phyloP scores from a whole-genome alignment of 495 filamentous ascomycete species.

The Trichoderma asperelloides region DNA sequence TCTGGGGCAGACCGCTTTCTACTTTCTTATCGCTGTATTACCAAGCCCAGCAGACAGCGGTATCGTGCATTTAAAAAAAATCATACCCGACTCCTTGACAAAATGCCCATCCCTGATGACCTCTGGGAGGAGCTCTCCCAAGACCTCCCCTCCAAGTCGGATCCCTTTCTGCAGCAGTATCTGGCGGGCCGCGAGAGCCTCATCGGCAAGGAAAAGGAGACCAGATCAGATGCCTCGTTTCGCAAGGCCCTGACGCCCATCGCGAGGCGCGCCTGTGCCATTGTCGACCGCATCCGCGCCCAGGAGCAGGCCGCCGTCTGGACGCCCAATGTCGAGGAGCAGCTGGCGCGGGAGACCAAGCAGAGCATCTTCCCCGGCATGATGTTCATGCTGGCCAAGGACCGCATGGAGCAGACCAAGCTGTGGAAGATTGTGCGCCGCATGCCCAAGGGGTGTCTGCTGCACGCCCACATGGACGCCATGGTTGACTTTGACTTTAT shows the following conservation, averaged over 20 bases:
- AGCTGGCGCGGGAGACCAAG: constrained; percentile 42
- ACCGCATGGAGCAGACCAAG: constrained; percentile 68
- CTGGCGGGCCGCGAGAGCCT: constrained; percentile 66
- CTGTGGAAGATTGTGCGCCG: constrained; percentile 75
- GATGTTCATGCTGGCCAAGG: constrained; percentile 76
- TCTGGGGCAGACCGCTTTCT: not conserved
- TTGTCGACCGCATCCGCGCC: constrained; percentile 67
- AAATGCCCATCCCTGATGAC: constrained; percentile 32
- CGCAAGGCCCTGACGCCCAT: constrained; percentile 62
- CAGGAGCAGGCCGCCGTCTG: constrained; percentile 66
- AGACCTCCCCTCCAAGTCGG: constrained; percentile 45
- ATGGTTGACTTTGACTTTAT: constrained; percentile 83
- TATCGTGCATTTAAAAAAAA: no score
- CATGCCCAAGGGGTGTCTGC: constrained; percentile 85
- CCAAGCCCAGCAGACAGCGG: not conserved
- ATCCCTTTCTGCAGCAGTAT: constrained; percentile 74
- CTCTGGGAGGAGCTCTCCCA: constrained; percentile 44
- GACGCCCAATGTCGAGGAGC: constrained; percentile 60
- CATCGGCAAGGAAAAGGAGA: constrained; percentile 68
- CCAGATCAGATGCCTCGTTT: constrained; percentile 58
- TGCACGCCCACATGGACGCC: constrained; percentile 83
- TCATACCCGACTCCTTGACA: not conserved
- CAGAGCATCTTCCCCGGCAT: constrained; percentile 68
- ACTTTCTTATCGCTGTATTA: not conserved
- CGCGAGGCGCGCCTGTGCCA: constrained; percentile 63